Base-by-base conservation (phyloP, 2,329 filamentous ascomycete genomes). In the Colletotrichum eleusines region DNA sequence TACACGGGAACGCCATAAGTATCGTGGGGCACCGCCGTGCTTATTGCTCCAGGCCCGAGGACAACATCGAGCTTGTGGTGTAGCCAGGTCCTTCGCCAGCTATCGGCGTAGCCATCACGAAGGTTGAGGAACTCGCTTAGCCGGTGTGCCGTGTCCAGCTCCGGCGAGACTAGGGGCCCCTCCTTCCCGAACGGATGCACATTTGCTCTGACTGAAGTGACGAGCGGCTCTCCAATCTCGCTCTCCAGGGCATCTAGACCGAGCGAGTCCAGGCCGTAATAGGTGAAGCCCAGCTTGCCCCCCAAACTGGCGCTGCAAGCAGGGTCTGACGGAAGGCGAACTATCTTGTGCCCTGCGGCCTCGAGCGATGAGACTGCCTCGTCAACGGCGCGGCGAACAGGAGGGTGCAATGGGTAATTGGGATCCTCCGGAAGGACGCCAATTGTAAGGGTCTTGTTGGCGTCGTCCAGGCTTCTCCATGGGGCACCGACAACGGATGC, bases 21-120 rank as follows among this genome's bases (percentile, higher is more conserved):
- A 75, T 89, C 87, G 74, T 89, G 85, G 23, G 78, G 79, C 0
- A 85, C 82, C 0, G 88, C 86, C 0, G 86, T 87, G 16, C 78
- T 82, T 73, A 86, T 84, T 7, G 86, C 83, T 4, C 82, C 81
- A 4, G 85, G 81, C 63, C 81, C 81, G n/a, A 90, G 62, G 0
- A 89, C 76, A 0, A 83, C 84, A 76, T 89, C 87, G 5, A 89
- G 76, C 9, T 79, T 75, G 23, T 86, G 75, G 23, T 82, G 76
- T 1, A 80, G 76, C 76, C 85, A 82, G 0, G 81, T 51, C 44
- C 79, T 78, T 20, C 84, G 81, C 79, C 82, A 89, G 0, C 71
- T 75, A 23, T 81, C 78, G 6, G 77, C 44, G 84, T 75, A 75
- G 8, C 74, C 62, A 11, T 62, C 60, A 2, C 65, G 60, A 60